Evolutionary conservation across 73 alveolate species (phyloP).

Genomic region (Tetrahymena elliotti): DNA sequence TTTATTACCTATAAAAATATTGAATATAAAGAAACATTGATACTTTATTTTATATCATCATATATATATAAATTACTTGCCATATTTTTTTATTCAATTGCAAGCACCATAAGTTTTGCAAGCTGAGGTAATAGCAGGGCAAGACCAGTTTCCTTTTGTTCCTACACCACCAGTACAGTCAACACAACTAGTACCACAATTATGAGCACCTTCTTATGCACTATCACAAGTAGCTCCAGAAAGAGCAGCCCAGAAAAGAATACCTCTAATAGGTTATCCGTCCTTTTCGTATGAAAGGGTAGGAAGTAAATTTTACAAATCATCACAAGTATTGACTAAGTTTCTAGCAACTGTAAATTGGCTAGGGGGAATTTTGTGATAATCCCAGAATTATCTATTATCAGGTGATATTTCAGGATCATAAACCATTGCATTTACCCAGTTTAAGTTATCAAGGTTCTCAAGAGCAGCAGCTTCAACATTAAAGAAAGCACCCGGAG

Average conservation of each 20-base stretch:
- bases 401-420: not conserved
- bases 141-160: not conserved
- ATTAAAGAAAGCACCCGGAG: not conserved
- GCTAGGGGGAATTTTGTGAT: not conserved
- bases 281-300: not conserved
- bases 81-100: not conserved
- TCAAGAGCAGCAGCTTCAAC: conserved; percentile 2
- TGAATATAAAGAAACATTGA: not conserved
- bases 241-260: not conserved
- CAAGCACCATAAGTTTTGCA: not conserved
- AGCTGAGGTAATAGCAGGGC: not conserved
- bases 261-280: not conserved
- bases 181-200: not conserved
- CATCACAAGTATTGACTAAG: not conserved
- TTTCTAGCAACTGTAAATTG: not conserved
- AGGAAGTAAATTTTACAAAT: not conserved
- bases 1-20: not conserved
- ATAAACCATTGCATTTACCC: not conserved
- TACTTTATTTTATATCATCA: not conserved
- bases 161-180: not conserved
- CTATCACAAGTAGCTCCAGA: not conserved
- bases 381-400: not conserved
- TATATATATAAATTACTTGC: not conserved
- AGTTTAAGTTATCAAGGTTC: not conserved
- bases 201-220: not conserved